These are phyloP conservation scores for Podaxis rugospora DNA, from an alignment of 768 basidiomycete species.

Conservation along the genomic window DNA sequence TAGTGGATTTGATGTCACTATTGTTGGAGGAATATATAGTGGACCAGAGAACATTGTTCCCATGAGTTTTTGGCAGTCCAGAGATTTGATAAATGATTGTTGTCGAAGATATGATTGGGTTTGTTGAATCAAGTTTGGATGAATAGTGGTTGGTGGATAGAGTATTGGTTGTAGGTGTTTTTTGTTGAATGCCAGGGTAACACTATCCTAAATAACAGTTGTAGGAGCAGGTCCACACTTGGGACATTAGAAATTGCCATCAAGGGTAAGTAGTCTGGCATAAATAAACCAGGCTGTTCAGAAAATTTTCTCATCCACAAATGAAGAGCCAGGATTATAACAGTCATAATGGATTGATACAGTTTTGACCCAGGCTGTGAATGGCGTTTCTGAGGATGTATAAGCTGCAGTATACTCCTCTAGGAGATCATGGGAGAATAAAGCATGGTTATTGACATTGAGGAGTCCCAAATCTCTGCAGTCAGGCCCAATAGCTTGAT, in stretches of 20 bases:
- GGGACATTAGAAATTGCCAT: conserved; percentile 21
- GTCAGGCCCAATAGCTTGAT: conserved; percentile 27
- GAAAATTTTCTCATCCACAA: conserved; percentile 26
- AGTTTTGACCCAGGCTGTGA: conserved; percentile 22
- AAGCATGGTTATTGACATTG: conserved; percentile 27
- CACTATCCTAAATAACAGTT: conserved; percentile 29
- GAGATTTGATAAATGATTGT: conserved; percentile 24
- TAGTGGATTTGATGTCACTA: too few species aligned
- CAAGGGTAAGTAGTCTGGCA: conserved; percentile 18
- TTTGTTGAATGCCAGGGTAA: conserved; percentile 24
- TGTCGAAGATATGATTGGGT: conserved; percentile 16
- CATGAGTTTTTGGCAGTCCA: conserved; percentile 12
- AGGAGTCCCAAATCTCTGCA: conserved; percentile 22
- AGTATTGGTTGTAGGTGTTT: conserved; percentile 22
- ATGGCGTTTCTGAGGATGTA: conserved; percentile 31
- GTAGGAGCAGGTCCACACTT: conserved; percentile 23
- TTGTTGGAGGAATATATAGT: not conserved
- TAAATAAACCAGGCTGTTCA: conserved; percentile 30
- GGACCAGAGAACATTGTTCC: not conserved
- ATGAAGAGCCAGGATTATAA: conserved; percentile 8
- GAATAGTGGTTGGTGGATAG: conserved; percentile 25
- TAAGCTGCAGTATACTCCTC: conserved; percentile 28
- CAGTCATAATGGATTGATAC: conserved; percentile 19
- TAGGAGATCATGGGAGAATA: conserved; percentile 29
- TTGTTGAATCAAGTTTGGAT: conserved; percentile 7